These are phyloP conservation scores for Pyrenopolyporus hunteri DNA, from an alignment of 495 filamentous ascomycete species.

Conservation along the genomic window DNA sequence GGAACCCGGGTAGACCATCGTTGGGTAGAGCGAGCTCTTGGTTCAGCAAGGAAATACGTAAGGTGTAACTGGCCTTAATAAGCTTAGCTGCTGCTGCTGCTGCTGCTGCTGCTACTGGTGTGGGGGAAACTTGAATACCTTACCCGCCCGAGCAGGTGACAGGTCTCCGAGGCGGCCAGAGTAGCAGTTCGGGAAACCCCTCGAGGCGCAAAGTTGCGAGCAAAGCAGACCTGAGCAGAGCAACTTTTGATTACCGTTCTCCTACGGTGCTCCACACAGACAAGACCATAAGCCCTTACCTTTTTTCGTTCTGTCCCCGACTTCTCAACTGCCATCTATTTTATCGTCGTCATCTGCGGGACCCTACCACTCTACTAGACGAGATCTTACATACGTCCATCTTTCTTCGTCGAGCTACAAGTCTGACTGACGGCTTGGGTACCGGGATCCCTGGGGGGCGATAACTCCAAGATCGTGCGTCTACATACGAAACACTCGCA, in stretches of 20 bases:
- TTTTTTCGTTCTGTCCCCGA: slow-evolving; percentile 25
- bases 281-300: slow-evolving; percentile 26
- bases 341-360: slow-evolving; percentile 17
- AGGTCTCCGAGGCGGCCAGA: slow-evolving; percentile 36
- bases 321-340: slow-evolving; percentile 27
- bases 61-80: slow-evolving; percentile 28
- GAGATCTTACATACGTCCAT: slow-evolving; percentile 17
- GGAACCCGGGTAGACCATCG: slow-evolving; percentile 2
- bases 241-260: slow-evolving; percentile 19
- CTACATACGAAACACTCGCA: slow-evolving; percentile 31
- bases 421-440: slow-evolving; percentile 4
- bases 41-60: slow-evolving; percentile 22
- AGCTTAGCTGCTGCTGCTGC: slow-evolving; percentile 25
- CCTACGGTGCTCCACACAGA: slow-evolving; percentile 28
- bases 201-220: slow-evolving; percentile 35
- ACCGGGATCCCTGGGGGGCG: slow-evolving; percentile 5
- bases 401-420: slow-evolving; percentile 17
- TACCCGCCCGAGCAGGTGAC: slow-evolving; percentile 35
- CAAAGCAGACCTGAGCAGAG: slow-evolving; percentile 11
- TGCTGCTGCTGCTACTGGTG: slow-evolving; percentile 10
- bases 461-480: slow-evolving; percentile 23
- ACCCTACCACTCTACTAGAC: slow-evolving; percentile 10
- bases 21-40: slow-evolving; percentile 8
- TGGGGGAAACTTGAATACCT: slow-evolving; percentile 33
- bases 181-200: slow-evolving; percentile 38